Evolutionary conservation across 148 eudicot genomes (phyloP).

Genomic region (Vaccinium myrtillus): DNA sequence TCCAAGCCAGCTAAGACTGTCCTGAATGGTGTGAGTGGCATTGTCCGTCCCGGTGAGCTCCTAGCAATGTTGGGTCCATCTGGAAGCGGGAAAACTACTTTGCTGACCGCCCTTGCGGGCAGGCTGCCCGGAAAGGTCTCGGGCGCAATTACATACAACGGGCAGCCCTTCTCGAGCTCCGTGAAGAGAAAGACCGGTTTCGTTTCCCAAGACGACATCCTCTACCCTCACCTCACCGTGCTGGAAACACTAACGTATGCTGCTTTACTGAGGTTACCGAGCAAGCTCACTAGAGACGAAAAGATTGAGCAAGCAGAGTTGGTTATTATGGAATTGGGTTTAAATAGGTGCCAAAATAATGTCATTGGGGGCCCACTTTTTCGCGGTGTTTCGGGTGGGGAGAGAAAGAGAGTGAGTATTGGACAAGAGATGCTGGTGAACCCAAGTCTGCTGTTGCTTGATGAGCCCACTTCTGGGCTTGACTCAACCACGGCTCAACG

Average conservation of each 20-base stretch:
- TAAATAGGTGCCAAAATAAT: slow-evolving; percentile 51
- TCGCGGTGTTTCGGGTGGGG: slow-evolving; percentile 82
- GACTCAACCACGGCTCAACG: slow-evolving; percentile 88
- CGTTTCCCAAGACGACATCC: slow-evolving; percentile 73
- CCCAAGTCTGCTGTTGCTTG: slow-evolving; percentile 70
- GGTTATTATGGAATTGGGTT: slow-evolving; percentile 51
- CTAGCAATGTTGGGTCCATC: slow-evolving; percentile 91
- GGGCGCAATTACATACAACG: slow-evolving; percentile 67
- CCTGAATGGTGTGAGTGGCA: slow-evolving; percentile 63
- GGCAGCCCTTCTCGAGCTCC: slow-evolving; percentile 52
- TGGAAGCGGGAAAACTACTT: slow-evolving; percentile 88
- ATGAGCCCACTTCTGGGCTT: slow-evolving; percentile 88
- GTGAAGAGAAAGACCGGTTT: slow-evolving; percentile 67
- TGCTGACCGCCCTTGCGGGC: slow-evolving; percentile 66
- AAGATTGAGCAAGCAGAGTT: slow-evolving; percentile 61
- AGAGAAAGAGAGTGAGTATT: slow-evolving; percentile 77
- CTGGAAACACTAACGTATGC: slow-evolving; percentile 67
- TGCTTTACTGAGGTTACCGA: slow-evolving; percentile 61
- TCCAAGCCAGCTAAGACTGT: slow-evolving; percentile 42
- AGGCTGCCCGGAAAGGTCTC: slow-evolving; percentile 46
- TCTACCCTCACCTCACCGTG: slow-evolving; percentile 81
- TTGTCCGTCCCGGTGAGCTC: slow-evolving; percentile 68
- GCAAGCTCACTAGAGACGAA: slow-evolving; percentile 38
- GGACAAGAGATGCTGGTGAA: slow-evolving; percentile 88
- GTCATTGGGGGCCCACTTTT: slow-evolving; percentile 62